Percentiles rank a stretch among this genome's conserved stretches.
Conservation (phyloP, 2,329 filamentous ascomycete genomes). For the Venturia asperata region DNA sequence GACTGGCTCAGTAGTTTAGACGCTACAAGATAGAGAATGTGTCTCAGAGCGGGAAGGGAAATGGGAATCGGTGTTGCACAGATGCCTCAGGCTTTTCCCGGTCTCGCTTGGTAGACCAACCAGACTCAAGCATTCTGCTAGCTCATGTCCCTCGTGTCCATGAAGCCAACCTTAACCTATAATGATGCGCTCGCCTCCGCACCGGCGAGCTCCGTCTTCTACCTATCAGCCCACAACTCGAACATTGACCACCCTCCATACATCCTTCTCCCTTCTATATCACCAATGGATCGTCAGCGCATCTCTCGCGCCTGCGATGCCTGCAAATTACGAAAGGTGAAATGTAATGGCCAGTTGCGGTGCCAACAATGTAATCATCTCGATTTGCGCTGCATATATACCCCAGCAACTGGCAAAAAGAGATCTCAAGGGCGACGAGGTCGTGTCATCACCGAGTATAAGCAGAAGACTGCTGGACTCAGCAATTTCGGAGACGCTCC, state of each 20-base stretch:
- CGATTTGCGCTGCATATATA: conserved; percentile 41
- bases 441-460: conserved; percentile 37
- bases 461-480: conserved; percentile 26
- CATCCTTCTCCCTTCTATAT: background rate
- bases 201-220: background rate
- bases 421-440: conserved; percentile 35
- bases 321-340: conserved; percentile 42
- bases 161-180: no score
- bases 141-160: no score
- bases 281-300: conserved; percentile 1
- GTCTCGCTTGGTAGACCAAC: no score
- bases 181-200: background rate
- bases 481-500: conserved; percentile 20
- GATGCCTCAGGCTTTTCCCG: no score
- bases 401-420: conserved; percentile 31
- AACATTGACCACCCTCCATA: background rate
- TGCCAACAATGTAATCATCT: conserved; percentile 37
- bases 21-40: background rate
- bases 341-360: conserved; percentile 40
- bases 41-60: no score
- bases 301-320: conserved; percentile 37
- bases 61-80: no score
- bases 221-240: background rate
- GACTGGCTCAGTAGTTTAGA: background rate
- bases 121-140: background rate